Evolutionary conservation across 176 grass and related monocot species (phyloP).

Genomic region (Guadua angustifolia): DNA sequence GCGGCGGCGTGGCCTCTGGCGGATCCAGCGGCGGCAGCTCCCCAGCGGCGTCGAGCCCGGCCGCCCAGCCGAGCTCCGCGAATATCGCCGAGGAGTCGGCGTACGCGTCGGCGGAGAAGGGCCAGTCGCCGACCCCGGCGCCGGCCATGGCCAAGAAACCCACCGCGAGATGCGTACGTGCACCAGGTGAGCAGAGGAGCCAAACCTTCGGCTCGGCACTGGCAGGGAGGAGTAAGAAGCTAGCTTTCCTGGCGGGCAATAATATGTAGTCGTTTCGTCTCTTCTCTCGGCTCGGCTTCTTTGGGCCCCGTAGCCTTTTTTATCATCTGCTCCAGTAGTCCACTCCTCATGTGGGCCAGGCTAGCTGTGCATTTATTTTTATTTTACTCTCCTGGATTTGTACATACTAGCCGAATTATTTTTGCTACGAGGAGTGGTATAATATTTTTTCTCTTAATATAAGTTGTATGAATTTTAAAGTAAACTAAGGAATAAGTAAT

Average conservation of each 20-base stretch:
- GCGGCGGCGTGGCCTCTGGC: slow-evolving; percentile 3
- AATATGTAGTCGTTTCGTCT: background rate
- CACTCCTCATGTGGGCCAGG: background rate
- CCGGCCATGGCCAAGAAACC: slow-evolving; percentile 36
- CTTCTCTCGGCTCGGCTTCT: no score
- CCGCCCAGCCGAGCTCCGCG: slow-evolving; percentile 59
- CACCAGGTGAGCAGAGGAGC: background rate
- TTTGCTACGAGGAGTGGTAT: no score
- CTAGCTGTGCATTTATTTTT: slow-evolving; percentile 34
- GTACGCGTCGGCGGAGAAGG: slow-evolving; percentile 42
- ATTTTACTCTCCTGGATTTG: background rate
- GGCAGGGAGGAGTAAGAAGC: background rate
- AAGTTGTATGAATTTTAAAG: no score
- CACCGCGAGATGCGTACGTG: background rate
- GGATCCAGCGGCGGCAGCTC: slow-evolving; percentile 45
- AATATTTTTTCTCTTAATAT: no score
- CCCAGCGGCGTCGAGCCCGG: slow-evolving; percentile 32
- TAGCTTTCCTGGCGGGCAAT: background rate
- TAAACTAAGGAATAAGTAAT: no score
- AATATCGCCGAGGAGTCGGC: slow-evolving; percentile 50
- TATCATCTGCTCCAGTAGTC: slow-evolving; percentile 7
- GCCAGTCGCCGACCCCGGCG: slow-evolving; percentile 38
- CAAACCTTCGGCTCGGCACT: background rate
- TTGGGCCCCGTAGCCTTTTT: slow-evolving; percentile 18
- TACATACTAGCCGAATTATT: no score